Evolutionary conservation across 306 rosid genomes (phyloP).

Genomic region (Rosa persica): DNA sequence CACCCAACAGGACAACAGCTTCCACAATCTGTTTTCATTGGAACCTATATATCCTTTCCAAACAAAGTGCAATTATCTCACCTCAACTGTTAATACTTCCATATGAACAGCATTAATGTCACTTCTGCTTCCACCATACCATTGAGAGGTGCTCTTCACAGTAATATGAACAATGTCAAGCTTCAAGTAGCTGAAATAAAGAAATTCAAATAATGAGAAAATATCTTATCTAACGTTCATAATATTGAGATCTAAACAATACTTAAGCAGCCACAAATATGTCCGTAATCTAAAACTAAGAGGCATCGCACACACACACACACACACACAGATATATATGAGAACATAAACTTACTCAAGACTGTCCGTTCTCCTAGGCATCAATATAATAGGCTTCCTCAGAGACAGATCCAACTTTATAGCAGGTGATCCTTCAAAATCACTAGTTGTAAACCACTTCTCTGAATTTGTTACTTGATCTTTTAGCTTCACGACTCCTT

Average conservation of each 20-base stretch:
- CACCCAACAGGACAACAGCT: not conserved
- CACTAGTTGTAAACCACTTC: constrained; percentile 87
- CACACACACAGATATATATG: constrained; percentile 1
- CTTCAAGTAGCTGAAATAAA: constrained; percentile 78
- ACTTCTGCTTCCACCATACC: constrained; percentile 84
- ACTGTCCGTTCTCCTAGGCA: constrained; percentile 91
- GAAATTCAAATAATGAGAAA: constrained; percentile 30
- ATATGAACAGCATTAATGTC: constrained; percentile 81
- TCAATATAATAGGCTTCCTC: constrained; percentile 84
- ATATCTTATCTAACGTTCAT: not conserved
- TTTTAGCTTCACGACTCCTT: constrained; percentile 65
- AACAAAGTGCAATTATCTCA: constrained; percentile 36
- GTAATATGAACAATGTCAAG: constrained; percentile 96
- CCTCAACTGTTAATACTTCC: constrained; percentile 81
- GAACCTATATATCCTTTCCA: constrained; percentile 15
- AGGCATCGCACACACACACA: not conserved
- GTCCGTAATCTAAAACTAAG: not conserved
- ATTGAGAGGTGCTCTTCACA: constrained; percentile 70
- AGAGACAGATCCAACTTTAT: constrained; percentile 91
- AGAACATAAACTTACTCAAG: constrained; percentile 62
- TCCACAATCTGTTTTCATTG: constrained; percentile 19
- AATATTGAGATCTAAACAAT: constrained; percentile 1
- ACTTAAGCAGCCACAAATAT: not conserved
- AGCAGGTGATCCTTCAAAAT: constrained; percentile 95
- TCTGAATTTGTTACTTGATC: constrained; percentile 95